phyloP scores from a whole-genome alignment of 192 early-diverging fungal genomes.

The Backusella luteola region DNA sequence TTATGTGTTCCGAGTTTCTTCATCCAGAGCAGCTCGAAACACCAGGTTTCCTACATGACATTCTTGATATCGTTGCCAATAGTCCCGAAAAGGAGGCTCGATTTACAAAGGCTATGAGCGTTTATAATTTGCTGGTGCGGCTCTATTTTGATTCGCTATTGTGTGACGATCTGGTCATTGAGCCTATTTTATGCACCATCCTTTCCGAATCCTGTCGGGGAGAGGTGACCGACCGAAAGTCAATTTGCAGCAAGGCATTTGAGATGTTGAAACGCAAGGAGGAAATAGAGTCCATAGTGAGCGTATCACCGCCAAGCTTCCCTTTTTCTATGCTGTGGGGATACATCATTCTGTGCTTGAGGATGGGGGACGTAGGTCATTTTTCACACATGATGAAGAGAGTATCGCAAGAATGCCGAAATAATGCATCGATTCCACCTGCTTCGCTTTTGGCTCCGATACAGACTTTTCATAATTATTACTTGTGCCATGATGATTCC shows the following conservation, averaged over 20 bases:
- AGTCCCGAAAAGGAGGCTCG: slow-evolving; percentile 15
- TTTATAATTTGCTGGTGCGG: slow-evolving; percentile 7
- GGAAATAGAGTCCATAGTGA: background rate
- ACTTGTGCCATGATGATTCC: background rate
- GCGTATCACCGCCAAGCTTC: too few relatives aligned
- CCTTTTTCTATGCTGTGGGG: slow-evolving; percentile 15
- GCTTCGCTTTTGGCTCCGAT: slow-evolving; percentile 20
- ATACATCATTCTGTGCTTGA: slow-evolving; percentile 15
- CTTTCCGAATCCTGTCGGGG: slow-evolving; percentile 15
- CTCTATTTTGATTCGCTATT: slow-evolving; percentile 8
- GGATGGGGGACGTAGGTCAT: slow-evolving; percentile 13
- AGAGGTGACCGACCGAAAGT: background rate
- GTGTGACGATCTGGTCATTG: slow-evolving; percentile 20
- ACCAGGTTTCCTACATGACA: slow-evolving; percentile 17
- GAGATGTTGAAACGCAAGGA: slow-evolving; percentile 11
- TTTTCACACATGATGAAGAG: background rate
- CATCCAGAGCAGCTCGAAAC: slow-evolving; percentile 9
- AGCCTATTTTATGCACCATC: slow-evolving; percentile 19
- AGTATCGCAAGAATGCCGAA: background rate
- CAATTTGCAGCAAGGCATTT: slow-evolving; percentile 12
- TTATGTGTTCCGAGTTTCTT: slow-evolving; percentile 23
- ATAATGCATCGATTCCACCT: slow-evolving; percentile 2
- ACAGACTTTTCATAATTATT: slow-evolving; percentile 20
- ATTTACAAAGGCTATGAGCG: slow-evolving; percentile 19
- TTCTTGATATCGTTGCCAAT: slow-evolving; percentile 12